Conservation (phyloP, 2,329 filamentous ascomycete genomes). For the Ploettnerulaceae sp. region DNA sequence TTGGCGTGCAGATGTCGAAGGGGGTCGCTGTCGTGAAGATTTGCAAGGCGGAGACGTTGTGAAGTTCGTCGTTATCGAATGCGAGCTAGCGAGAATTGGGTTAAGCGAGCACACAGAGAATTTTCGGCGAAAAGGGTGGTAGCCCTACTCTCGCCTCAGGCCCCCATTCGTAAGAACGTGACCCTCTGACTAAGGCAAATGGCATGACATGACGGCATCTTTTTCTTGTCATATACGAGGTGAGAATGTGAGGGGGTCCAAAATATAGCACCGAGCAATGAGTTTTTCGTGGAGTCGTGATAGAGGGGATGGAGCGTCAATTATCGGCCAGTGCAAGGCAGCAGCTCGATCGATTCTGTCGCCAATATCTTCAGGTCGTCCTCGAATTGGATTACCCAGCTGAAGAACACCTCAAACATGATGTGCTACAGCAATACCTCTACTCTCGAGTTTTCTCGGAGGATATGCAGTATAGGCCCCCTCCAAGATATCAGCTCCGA, state of each 20-base stretch:
- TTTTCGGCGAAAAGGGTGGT: constrained; percentile 9
- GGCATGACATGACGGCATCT: neutral
- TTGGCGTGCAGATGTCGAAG: constrained; percentile 29
- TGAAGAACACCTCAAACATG: constrained; percentile 50
- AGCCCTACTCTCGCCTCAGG: constrained; percentile 24
- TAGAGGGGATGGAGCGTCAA: constrained; percentile 24
- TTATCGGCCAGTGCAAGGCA: constrained; percentile 28
- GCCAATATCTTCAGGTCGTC: constrained; percentile 77
- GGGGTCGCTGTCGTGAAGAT: constrained; percentile 28
- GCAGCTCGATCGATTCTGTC: constrained; percentile 52
- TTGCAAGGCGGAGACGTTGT: constrained; percentile 17
- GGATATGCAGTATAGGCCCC: constrained; percentile 52
- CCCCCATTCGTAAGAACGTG: neutral
- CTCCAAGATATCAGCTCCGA: constrained; percentile 63
- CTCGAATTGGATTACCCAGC: constrained; percentile 59
- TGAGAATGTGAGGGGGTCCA: neutral
- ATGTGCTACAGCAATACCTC: constrained; percentile 60
- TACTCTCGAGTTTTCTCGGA: constrained; percentile 63
- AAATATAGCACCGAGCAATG: neutral
- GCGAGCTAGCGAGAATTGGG: constrained; percentile 19
- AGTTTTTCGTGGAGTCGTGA: constrained; percentile 16
- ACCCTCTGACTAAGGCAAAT: neutral
- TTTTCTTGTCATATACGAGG: neutral
- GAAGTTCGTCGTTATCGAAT: constrained; percentile 19
- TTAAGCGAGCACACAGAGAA: constrained; percentile 20